phyloP scores from a whole-genome alignment of 2,329 filamentous ascomycete species.

The Diaporthe nobilis region DNA sequence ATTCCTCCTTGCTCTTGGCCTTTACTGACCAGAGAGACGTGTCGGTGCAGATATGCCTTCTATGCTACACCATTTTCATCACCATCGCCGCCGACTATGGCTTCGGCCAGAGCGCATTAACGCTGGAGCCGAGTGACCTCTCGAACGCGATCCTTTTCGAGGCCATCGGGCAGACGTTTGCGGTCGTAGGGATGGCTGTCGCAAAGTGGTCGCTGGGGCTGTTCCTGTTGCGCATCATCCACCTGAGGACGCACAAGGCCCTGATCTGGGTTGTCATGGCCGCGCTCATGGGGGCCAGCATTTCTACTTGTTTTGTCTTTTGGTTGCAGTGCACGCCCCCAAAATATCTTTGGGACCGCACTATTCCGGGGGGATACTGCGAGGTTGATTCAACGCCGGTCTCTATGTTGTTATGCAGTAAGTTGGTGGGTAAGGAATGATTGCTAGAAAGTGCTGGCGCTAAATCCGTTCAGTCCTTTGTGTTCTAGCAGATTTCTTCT shows the following conservation, averaged over 20 bases:
- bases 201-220: constrained; percentile 41
- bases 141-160: constrained; percentile 39
- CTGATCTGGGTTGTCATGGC: constrained; percentile 22
- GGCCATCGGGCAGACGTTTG: constrained; percentile 37
- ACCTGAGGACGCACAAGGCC: constrained; percentile 12
- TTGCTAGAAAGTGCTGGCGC: neutral
- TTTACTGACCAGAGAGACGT: constrained; percentile 18
- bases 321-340: constrained; percentile 23
- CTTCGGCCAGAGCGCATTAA: constrained; percentile 27
- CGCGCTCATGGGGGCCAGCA: neutral
- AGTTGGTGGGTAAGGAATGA: neutral
- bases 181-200: constrained; percentile 39
- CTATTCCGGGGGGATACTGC: neutral
- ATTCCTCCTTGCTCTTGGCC: neutral
- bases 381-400: constrained; percentile 4
- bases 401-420: neutral
- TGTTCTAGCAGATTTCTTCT: constrained; percentile 53
- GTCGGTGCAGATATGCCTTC: constrained; percentile 20
- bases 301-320: constrained; percentile 14
- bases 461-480: neutral
- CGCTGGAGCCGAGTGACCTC: neutral
- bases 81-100: constrained; percentile 38
- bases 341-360: neutral
- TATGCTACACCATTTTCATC: constrained; percentile 31
- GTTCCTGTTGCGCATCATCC: constrained; percentile 43